Conservation (phyloP, 176 grass and related monocot genomes). For the Lolium perenne region DNA sequence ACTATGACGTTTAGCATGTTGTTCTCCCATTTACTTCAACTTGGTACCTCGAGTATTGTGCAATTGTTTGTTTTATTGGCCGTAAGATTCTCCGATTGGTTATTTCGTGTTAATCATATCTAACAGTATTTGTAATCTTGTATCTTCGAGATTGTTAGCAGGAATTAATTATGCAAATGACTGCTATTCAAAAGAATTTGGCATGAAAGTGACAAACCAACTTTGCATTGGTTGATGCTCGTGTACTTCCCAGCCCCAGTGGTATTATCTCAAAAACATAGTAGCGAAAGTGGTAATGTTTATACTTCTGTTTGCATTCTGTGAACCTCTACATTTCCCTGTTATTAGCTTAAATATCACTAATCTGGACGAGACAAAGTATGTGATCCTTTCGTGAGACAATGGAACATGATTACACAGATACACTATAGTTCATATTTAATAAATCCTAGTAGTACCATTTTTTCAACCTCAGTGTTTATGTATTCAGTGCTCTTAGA, state of each 20-base stretch:
- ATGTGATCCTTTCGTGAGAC: conserved; percentile 64
- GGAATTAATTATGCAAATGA: conserved; percentile 63
- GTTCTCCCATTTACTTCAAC: background rate
- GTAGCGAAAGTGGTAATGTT: background rate
- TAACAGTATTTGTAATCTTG: background rate
- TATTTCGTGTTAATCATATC: background rate
- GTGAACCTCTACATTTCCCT: background rate
- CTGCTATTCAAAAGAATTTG: conserved; percentile 68
- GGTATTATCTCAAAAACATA: conserved; percentile 26
- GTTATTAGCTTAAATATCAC: conserved; percentile 81
- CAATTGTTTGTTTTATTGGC: background rate
- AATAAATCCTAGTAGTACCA: background rate
- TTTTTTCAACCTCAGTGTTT: background rate
- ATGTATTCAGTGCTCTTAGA: background rate
- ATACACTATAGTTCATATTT: conserved; percentile 33
- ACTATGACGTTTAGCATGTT: conserved; percentile 39
- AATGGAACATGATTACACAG: conserved; percentile 97
- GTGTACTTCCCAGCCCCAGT: conserved; percentile 68
- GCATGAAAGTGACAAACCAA: conserved; percentile 58
- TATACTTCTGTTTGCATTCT: background rate
- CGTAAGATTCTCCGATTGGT: background rate
- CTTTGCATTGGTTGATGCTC: conserved; percentile 69
- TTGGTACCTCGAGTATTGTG: background rate
- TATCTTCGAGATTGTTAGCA: conserved; percentile 56
- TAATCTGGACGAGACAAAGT: conserved; percentile 68